Evolutionary conservation across 306 rosid species (phyloP).

Genomic region (Rosa persica): DNA sequence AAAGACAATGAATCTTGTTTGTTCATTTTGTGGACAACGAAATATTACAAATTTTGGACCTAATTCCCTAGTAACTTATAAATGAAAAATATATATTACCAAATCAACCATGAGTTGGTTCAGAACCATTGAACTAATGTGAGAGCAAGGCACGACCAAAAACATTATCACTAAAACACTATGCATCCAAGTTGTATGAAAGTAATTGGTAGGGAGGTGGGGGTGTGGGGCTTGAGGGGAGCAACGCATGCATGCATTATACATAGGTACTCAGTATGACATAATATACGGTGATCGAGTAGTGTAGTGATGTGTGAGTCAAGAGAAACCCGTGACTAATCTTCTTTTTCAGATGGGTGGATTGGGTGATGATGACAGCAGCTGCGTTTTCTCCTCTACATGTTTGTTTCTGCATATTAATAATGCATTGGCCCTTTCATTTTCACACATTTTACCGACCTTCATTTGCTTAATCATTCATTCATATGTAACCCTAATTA

Average conservation of each 20-base stretch:
- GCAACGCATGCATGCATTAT: conserved; percentile 16
- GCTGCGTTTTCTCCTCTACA: neutral
- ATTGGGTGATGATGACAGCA: conserved; percentile 40
- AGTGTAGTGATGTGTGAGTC: conserved; percentile 37
- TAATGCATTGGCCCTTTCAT: neutral
- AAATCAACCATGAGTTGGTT: neutral
- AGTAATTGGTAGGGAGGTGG: conserved; percentile 38
- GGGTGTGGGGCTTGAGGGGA: conserved; percentile 36
- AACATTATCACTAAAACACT: neutral
- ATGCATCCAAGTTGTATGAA: conserved; percentile 13
- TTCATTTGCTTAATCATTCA: neutral
- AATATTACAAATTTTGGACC: too few relatives aligned
- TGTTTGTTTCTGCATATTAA: neutral
- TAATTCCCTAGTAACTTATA: too few relatives aligned
- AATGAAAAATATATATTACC: neutral
- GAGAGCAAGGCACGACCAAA: neutral
- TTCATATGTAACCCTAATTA: neutral
- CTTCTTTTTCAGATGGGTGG: neutral
- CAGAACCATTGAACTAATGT: neutral
- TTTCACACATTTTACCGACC: neutral
- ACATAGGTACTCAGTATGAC: neutral
- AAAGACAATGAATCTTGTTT: too few relatives aligned
- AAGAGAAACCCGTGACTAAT: conserved; percentile 85
- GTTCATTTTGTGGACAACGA: too few relatives aligned
- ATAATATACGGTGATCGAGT: neutral